Percentiles rank a stretch among this genome's conserved stretches.
Evolutionary conservation across 163 green algal species (phyloP).

Genomic region (Chlorella variabilis): DNA sequence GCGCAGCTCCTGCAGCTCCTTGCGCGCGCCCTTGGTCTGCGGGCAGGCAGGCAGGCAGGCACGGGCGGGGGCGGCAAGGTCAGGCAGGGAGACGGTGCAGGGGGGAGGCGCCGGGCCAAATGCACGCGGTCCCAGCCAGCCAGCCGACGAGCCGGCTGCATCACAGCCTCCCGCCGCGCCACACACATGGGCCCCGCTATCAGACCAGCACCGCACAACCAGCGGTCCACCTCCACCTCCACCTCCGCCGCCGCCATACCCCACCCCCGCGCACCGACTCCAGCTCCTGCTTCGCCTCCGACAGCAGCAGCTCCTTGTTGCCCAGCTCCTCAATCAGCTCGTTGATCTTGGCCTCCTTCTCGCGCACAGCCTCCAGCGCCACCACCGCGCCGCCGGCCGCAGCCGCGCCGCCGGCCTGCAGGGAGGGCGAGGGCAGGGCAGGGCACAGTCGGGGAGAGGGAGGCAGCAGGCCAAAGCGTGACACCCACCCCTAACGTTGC

Average conservation of each 20-base stretch:
- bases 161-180: too few relatives aligned
- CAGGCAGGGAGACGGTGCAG: not conserved
- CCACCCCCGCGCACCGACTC: conserved; percentile 12
- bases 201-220: too few relatives aligned
- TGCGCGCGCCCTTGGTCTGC: conserved; percentile 51
- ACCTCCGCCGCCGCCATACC: too few relatives aligned
- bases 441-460: not conserved
- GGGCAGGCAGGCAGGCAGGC: too few relatives aligned
- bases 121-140: not conserved
- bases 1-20: conserved; percentile 91
- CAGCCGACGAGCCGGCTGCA: not conserved
- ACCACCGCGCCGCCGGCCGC: conserved; percentile 33
- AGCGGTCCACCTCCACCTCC: too few relatives aligned
- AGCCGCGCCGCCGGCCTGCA: conserved; percentile 38
- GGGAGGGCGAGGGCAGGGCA: too few relatives aligned
- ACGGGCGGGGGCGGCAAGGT: not conserved
- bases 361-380: conserved; percentile 31
- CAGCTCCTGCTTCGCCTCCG: conserved; percentile 69
- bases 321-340: conserved; percentile 86
- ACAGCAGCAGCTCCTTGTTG: conserved; percentile 76
- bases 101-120: too few relatives aligned
- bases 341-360: conserved; percentile 72
- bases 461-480: not conserved
- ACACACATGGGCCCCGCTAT: too few relatives aligned
- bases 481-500: too few relatives aligned